These are phyloP conservation scores for Colletotrichum agaves DNA, from an alignment of 2,329 filamentous ascomycete genomes.

Conservation along the genomic window DNA sequence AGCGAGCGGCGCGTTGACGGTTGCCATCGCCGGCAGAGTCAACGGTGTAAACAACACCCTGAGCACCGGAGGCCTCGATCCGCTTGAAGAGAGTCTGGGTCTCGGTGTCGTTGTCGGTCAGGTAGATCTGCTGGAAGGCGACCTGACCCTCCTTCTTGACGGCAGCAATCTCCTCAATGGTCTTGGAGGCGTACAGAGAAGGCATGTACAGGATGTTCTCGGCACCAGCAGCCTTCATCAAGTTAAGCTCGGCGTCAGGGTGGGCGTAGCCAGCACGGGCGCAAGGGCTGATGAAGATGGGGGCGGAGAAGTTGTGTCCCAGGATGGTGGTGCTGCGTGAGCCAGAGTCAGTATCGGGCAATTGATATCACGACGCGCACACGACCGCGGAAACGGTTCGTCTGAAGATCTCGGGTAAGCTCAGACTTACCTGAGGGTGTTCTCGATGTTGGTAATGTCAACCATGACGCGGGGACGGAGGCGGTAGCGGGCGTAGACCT, in stretches of 20 bases:
- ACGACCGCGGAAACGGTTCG: neutral
- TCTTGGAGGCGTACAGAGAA: slow-evolving; percentile 46
- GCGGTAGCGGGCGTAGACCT: slow-evolving; percentile 60
- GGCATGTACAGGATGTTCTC: slow-evolving; percentile 63
- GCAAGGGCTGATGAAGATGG: slow-evolving; percentile 65
- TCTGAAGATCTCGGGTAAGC: neutral
- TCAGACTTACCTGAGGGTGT: slow-evolving; percentile 47
- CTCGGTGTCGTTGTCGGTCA: slow-evolving; percentile 47
- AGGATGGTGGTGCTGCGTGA: slow-evolving; percentile 57
- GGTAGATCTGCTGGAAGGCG: slow-evolving; percentile 51
- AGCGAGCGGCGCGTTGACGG: slow-evolving; percentile 54
- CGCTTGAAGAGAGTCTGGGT: slow-evolving; percentile 46
- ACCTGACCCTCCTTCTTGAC: slow-evolving; percentile 50
- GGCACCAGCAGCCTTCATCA: slow-evolving; percentile 60
- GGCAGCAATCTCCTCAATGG: slow-evolving; percentile 51
- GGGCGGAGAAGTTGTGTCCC: slow-evolving; percentile 63
- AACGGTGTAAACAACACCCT: slow-evolving; percentile 52
- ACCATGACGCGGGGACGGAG: slow-evolving; percentile 60
- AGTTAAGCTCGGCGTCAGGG: slow-evolving; percentile 58
- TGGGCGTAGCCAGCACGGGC: slow-evolving; percentile 58
- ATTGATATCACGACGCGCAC: neutral
- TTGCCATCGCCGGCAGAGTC: slow-evolving; percentile 53
- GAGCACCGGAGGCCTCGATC: slow-evolving; percentile 47
- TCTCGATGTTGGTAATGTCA: slow-evolving; percentile 59
- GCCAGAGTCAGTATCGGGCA: slow-evolving; percentile 28